phyloP scores from a whole-genome alignment of 78 protist species.

The Creolimax fragrantissima region DNA sequence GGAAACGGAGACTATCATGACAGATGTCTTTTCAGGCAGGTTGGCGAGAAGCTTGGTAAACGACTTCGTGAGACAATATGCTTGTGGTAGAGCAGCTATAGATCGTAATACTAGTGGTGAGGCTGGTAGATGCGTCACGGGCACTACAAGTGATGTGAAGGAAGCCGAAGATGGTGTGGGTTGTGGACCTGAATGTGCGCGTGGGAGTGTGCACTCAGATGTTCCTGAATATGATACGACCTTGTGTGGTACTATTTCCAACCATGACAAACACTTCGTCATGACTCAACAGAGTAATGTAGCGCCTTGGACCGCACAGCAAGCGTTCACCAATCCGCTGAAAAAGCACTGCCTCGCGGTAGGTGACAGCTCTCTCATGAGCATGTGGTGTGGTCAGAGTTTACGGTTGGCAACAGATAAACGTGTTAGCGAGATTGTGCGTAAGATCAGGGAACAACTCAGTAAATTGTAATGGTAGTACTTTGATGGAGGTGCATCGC shows the following conservation, averaged over 20 bases:
- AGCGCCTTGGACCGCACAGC: neutral
- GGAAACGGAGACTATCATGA: neutral
- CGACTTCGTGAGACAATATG: neutral
- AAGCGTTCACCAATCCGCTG: neutral
- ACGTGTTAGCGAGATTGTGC: neutral
- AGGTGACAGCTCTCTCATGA: neutral
- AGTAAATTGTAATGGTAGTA: no score
- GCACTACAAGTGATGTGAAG: no score
- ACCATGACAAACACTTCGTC: no score
- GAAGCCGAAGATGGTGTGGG: no score
- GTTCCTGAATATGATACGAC: neutral
- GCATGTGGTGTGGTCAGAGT: neutral
- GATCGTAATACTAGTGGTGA: neutral
- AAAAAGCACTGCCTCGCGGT: neutral
- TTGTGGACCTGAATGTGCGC: no score
- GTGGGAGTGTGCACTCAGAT: no score
- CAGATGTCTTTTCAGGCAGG: neutral
- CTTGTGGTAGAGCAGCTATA: neutral
- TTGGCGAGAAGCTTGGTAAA: neutral
- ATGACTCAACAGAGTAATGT: neutral
- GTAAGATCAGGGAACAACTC: neutral
- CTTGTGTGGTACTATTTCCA: neutral
- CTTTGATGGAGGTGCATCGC: no score
- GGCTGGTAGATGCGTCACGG: no score
- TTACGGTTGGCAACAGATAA: neutral